Evolutionary conservation across 495 filamentous ascomycete genomes (phyloP).

Genomic region (Glonium stellatum): DNA sequence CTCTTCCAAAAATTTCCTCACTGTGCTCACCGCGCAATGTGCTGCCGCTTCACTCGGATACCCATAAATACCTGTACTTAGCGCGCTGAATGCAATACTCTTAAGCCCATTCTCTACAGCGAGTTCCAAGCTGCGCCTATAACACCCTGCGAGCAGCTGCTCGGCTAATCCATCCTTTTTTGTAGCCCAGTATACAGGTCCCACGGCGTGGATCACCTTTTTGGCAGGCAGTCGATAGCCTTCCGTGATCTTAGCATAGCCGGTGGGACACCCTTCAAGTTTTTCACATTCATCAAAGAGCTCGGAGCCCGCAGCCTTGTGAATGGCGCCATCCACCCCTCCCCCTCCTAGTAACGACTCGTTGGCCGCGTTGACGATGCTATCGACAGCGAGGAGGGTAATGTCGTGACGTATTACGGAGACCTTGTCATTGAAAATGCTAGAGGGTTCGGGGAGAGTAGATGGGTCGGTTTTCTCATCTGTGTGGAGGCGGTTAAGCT

Average conservation of each 20-base stretch:
- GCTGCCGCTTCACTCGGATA: slow-evolving; percentile 74
- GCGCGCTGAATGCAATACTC: slow-evolving; percentile 71
- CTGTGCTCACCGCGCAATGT: slow-evolving; percentile 56
- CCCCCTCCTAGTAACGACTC: slow-evolving; percentile 70
- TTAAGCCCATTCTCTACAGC: slow-evolving; percentile 58
- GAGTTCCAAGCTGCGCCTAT: slow-evolving; percentile 63
- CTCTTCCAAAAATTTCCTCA: slow-evolving; percentile 62
- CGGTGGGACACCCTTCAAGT: slow-evolving; percentile 67
- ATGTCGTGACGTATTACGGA: slow-evolving; percentile 71
- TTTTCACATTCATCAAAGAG: slow-evolving; percentile 63
- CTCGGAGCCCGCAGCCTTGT: slow-evolving; percentile 65
- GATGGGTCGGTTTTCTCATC: slow-evolving; percentile 16
- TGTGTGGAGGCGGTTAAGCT: slow-evolving; percentile 32
- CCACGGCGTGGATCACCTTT: slow-evolving; percentile 84
- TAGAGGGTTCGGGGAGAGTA: slow-evolving; percentile 18
- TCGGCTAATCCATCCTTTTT: slow-evolving; percentile 40
- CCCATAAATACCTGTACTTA: slow-evolving; percentile 87
- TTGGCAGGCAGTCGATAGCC: slow-evolving; percentile 69
- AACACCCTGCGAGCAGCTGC: slow-evolving; percentile 58
- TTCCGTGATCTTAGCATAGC: slow-evolving; percentile 73
- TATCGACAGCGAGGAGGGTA: slow-evolving; percentile 68
- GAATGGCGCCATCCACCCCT: slow-evolving; percentile 69
- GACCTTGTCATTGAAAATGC: slow-evolving; percentile 61
- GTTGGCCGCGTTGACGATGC: slow-evolving; percentile 94
- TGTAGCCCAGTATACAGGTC: slow-evolving; percentile 62